Evolutionary conservation across 345 rosid species (phyloP), one percentile per base, ranked within the genome.

Genomic region (Salix caprea): DNA sequence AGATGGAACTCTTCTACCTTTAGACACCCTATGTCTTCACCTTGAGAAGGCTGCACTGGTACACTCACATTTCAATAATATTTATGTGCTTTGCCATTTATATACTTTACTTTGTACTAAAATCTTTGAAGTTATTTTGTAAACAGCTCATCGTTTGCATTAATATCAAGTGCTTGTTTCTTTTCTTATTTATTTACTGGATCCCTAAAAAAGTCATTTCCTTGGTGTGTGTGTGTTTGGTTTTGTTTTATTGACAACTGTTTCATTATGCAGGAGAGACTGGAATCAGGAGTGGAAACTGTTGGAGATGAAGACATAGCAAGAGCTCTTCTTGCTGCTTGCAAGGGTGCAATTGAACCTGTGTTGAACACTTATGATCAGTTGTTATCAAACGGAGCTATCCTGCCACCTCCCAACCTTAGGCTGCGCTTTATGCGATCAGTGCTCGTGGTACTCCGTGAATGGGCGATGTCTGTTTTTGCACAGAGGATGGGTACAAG

Each of bases 1-100:
- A 40, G 97, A 91, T 85, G 99, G 98, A 71, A 90, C 92, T 70
- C 86, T 90, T 83, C 83, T 93, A 79, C 99, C 97, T 10, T 84
- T 92, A 72, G 98, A 94, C 56, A 86, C 90, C 74, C 70, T 92
- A 19, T 94, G 99, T 80, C 95, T 96, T 80, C 99, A 93, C 84
- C 92, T 96, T 66, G 99, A 96, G 89, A 96, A 92, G 85, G 95
- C 97, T 74, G 94, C 98, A 61, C 61, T 88, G 92, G 97, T 96
- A 87, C 78, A 75, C 76, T 67, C 60, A 46, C 28, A 24, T 30
- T 69, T n/a, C 61, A n/a, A 9, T 72, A 46, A 69, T 68, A 56
- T 40, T 52, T 62, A n/a, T 56, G 30, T 56, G 19, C 7, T 21
- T 26, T 74, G 66, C 71, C 14, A 23, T 65, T 64, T 60, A 37